Conservation (phyloP, 2,329 filamentous ascomycete genomes). For the Venturia aucupariae region DNA sequence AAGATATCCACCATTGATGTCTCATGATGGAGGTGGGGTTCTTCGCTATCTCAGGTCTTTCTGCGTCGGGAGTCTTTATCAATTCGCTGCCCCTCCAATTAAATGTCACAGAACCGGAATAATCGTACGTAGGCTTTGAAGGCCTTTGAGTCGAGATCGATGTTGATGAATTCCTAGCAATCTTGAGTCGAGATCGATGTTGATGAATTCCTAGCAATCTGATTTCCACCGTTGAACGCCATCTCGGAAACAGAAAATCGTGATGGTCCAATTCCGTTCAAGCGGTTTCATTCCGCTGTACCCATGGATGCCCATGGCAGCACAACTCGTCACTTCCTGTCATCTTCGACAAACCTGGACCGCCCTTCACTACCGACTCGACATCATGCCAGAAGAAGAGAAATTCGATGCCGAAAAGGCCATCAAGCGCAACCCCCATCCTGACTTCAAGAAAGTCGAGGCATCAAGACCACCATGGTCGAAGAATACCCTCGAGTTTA, state of each 20-base stretch:
- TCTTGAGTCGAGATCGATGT: too few relatives aligned
- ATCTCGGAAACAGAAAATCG: background rate
- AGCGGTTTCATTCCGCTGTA: background rate
- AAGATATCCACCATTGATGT: background rate
- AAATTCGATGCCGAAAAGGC: slow-evolving; percentile 35
- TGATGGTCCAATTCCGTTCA: background rate
- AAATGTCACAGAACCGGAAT: too few relatives aligned
- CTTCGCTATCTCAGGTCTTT: background rate
- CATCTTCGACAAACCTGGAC: too few relatives aligned
- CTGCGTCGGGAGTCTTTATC: too few relatives aligned
- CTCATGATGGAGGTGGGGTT: background rate
- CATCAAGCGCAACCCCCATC: slow-evolving; percentile 53
- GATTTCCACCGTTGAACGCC: too few relatives aligned
- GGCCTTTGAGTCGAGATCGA: too few relatives aligned
- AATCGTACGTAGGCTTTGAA: too few relatives aligned
- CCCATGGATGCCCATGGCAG: too few relatives aligned
- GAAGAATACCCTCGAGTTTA: slow-evolving; percentile 42
- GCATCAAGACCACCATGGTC: slow-evolving; percentile 52
- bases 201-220: too few relatives aligned
- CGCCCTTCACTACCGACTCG: background rate
- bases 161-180: too few relatives aligned
- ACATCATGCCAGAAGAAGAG: background rate
- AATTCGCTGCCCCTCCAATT: too few relatives aligned
- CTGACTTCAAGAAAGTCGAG: slow-evolving; percentile 67
- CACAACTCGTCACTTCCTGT: background rate